Evolutionary conservation across 495 filamentous ascomycete species (phyloP).

Genomic region (Neurospora sp.): DNA sequence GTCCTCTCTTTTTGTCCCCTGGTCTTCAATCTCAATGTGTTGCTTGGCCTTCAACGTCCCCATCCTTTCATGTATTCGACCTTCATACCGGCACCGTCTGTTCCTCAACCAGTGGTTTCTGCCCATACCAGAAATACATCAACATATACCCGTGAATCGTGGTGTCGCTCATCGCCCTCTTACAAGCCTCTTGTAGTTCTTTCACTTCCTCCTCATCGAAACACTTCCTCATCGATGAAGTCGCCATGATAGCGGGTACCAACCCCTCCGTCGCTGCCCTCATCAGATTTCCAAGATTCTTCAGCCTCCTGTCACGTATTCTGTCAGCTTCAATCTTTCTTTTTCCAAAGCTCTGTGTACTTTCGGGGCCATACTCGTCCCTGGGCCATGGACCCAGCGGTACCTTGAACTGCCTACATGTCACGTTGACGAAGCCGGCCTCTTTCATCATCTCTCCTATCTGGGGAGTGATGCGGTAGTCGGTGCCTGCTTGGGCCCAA

Average conservation of each 20-base stretch:
- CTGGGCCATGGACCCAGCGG: slow-evolving; percentile 49
- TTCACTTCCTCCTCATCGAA: slow-evolving; percentile 35
- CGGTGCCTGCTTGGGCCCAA: slow-evolving; percentile 21
- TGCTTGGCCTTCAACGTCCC: neutral
- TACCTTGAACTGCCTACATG: slow-evolving; percentile 38
- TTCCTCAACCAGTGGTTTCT: slow-evolving; percentile 15
- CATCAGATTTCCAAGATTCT: slow-evolving; percentile 25
- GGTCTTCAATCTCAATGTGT: neutral
- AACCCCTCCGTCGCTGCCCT: slow-evolving; percentile 29
- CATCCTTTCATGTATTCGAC: neutral
- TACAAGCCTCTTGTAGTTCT: slow-evolving; percentile 40
- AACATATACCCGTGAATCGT: slow-evolving; percentile 38
- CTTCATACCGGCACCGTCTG: neutral
- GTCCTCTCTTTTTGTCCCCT: neutral
- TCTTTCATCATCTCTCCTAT: slow-evolving; percentile 38
- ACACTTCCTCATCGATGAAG: neutral
- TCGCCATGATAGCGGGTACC: slow-evolving; percentile 45
- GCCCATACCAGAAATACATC: slow-evolving; percentile 19
- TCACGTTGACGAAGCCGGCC: slow-evolving; percentile 50
- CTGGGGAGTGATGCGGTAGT: slow-evolving; percentile 36
- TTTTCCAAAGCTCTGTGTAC: neutral
- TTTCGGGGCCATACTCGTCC: slow-evolving; percentile 15
- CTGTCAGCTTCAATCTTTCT: neutral
- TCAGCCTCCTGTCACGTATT: slow-evolving; percentile 1
- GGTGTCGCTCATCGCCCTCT: slow-evolving; percentile 42